These are phyloP conservation scores for Ophiocordyceps robertsii DNA, from an alignment of 2,329 filamentous ascomycete species.

Conservation along the genomic window DNA sequence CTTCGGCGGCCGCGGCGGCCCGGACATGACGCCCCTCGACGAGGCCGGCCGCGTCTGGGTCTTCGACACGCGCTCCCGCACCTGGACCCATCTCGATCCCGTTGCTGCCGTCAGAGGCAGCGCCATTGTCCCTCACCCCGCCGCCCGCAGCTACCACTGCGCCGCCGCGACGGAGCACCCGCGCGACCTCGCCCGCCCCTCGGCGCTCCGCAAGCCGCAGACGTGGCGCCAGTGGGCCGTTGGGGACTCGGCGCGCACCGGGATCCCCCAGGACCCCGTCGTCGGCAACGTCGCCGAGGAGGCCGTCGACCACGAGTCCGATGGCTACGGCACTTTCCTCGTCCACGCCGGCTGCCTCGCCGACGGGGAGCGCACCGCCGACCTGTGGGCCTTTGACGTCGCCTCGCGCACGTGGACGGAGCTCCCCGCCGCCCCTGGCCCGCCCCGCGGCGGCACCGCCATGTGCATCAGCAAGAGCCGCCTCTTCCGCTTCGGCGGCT, in stretches of 20 bases:
- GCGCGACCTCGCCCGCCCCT: constrained; percentile 27
- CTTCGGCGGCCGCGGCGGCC: constrained; percentile 65
- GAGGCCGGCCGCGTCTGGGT: constrained; percentile 66
- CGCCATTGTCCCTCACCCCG: constrained; percentile 32
- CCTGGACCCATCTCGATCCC: constrained; percentile 55
- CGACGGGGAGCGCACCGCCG: constrained; percentile 44
- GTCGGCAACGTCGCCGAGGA: constrained; percentile 42
- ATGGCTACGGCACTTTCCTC: constrained; percentile 56
- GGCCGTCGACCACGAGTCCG: constrained; percentile 45
- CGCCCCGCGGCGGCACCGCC: constrained; percentile 51
- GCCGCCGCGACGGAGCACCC: constrained; percentile 44
- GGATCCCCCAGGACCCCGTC: constrained; percentile 46
- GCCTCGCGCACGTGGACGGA: constrained; percentile 51
- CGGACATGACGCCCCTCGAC: constrained; percentile 56
- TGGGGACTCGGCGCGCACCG: constrained; percentile 38
- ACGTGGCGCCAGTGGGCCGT: constrained; percentile 43
- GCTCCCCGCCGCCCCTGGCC: constrained; percentile 52
- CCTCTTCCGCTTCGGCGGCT: constrained; percentile 71
- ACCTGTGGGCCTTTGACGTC: constrained; percentile 70
- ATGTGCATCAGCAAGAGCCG: constrained; percentile 51
- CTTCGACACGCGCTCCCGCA: constrained; percentile 50
- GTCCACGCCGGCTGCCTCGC: constrained; percentile 64
- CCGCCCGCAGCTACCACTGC: constrained; percentile 58
- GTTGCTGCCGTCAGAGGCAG: constrained; percentile 26
- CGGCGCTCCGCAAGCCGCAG: constrained; percentile 20